Conservation (phyloP, 176 grass and related monocot species). For the Alopecurus myosuroides region DNA sequence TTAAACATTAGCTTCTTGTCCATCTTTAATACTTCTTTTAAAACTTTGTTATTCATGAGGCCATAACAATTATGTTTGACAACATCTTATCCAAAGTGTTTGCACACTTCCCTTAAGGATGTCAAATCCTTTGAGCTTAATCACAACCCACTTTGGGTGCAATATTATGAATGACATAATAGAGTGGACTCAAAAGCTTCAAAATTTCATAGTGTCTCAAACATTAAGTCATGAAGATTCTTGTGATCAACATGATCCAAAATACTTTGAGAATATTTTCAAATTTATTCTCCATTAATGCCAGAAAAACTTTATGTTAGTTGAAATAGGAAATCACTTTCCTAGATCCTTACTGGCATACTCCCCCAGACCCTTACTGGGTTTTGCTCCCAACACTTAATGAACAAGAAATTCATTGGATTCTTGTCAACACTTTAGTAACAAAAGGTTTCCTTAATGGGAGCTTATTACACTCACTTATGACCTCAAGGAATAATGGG, state of each 20-base stretch:
- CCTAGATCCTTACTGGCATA: background rate
- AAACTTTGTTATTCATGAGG: no score
- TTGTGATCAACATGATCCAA: no score
- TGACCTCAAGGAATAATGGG: background rate
- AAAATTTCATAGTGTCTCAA: no score
- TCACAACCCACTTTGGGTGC: no score
- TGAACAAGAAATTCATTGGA: background rate
- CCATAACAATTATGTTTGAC: no score
- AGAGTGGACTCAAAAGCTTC: no score
- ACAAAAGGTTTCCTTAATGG: background rate
- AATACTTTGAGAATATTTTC: background rate
- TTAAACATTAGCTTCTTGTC: background rate
- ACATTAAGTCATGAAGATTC: no score
- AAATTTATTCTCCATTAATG: background rate
- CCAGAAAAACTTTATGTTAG: background rate
- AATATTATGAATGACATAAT: no score
- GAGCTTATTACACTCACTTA: background rate
- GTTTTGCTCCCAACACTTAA: background rate
- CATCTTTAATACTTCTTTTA: no score
- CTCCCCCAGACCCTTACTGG: background rate
- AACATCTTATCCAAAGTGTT: background rate
- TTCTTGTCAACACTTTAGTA: background rate
- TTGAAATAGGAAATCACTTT: background rate
- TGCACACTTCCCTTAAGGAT: background rate
- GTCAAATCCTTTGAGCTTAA: background rate